These are phyloP conservation scores for Phytopythium mirpurense DNA, from an alignment of 352 stramenopile species.

Conservation along the genomic window DNA sequence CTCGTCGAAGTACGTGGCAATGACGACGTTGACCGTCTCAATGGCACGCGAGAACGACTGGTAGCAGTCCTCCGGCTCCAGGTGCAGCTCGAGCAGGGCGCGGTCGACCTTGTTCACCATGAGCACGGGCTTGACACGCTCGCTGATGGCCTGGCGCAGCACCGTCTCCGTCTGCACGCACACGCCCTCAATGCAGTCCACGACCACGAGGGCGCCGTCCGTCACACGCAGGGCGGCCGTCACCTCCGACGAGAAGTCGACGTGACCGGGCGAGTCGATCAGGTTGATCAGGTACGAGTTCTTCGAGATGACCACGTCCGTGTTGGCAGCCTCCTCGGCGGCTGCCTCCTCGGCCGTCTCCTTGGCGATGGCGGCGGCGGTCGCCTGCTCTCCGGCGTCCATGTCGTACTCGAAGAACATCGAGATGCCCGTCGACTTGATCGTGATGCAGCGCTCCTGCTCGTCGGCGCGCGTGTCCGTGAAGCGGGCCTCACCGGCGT, in stretches of 20 bases:
- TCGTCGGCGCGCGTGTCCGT: constrained; percentile 99
- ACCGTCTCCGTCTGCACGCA: constrained; percentile 99
- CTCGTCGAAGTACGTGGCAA: constrained; percentile 99
- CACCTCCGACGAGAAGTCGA: constrained; percentile 99
- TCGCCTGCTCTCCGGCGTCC: constrained; percentile 88
- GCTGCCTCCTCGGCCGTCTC: constrained; percentile 35
- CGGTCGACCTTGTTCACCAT: constrained; percentile 99
- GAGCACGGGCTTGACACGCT: constrained; percentile 97
- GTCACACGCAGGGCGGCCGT: constrained; percentile 98
- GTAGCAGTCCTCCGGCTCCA: constrained; percentile 99
- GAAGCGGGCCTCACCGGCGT: constrained; percentile 97
- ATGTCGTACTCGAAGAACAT: constrained; percentile 99
- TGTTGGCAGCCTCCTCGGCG: constrained; percentile 13
- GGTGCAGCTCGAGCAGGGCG: constrained; percentile 97
- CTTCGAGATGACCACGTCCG: constrained; percentile 90
- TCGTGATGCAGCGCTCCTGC: constrained; percentile 99
- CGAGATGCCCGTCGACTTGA: constrained; percentile 99
- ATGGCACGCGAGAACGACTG: constrained; percentile 98
- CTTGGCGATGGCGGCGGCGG: constrained; percentile 54
- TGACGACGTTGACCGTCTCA: constrained; percentile 99
- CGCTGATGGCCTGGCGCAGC: constrained; percentile 96
- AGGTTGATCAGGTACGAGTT: constrained; percentile 99
- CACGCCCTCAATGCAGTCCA: constrained; percentile 99
- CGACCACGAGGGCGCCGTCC: constrained; percentile 98
- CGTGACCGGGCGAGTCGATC: constrained; percentile 99